Evolutionary conservation across 768 basidiomycete species (phyloP).

Genomic region (Nidularia pulvinata): DNA sequence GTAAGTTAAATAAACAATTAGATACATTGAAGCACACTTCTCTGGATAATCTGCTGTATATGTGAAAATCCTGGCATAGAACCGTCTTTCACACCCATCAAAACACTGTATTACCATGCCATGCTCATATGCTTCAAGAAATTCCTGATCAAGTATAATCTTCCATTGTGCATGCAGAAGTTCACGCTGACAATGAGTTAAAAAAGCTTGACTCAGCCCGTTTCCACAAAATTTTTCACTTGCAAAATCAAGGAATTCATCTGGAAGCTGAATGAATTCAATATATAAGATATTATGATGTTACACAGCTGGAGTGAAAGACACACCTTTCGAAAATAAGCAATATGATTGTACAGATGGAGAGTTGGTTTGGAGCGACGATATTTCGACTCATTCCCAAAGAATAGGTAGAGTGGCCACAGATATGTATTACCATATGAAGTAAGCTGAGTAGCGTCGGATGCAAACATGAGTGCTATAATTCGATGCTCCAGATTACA

Average conservation of each 20-base stretch:
- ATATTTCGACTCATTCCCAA: slow-evolving; percentile 41
- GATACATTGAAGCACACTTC: slow-evolving; percentile 24
- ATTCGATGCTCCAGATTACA: slow-evolving; percentile 11
- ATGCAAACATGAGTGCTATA: slow-evolving; percentile 10
- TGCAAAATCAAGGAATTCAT: no score
- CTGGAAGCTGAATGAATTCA: no score
- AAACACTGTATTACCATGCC: slow-evolving; percentile 27
- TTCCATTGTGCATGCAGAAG: slow-evolving; percentile 29
- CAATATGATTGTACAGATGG: slow-evolving; percentile 31
- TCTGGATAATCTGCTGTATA: slow-evolving; percentile 39
- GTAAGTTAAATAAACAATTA: neutral
- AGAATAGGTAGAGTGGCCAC: slow-evolving; percentile 39
- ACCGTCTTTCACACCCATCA: slow-evolving; percentile 23
- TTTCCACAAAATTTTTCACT: no score
- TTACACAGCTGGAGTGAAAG: no score
- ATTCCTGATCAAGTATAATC: slow-evolving; percentile 26
- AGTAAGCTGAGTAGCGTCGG: slow-evolving; percentile 14
- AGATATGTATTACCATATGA: slow-evolving; percentile 25
- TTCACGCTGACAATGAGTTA: slow-evolving; percentile 26
- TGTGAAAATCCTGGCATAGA: slow-evolving; percentile 29
- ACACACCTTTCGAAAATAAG: no score
- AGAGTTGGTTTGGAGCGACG: slow-evolving; percentile 18
- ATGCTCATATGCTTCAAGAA: slow-evolving; percentile 24
- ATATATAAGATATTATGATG: no score
- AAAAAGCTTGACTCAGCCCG: slow-evolving; percentile 19